Percentiles rank a stretch among this genome's conserved stretches.
Evolutionary conservation across 768 basidiomycete species (phyloP).

Genomic region (Tricholomella constricta): DNA sequence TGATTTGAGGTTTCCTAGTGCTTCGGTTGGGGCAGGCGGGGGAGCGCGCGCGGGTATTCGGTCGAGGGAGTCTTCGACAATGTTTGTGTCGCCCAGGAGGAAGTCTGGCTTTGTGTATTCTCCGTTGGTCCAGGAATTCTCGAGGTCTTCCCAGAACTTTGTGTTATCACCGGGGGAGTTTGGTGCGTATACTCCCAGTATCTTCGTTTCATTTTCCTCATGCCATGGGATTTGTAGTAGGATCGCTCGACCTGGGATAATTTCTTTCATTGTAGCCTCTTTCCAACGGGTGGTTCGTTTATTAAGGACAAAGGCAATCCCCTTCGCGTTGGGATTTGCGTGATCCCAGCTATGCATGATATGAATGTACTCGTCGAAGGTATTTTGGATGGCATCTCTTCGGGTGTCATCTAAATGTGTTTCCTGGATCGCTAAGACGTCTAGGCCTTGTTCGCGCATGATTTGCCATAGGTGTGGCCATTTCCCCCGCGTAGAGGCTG

Average conservation of each 20-base stretch:
- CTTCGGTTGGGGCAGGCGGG: background rate
- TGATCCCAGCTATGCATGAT: constrained; percentile 21
- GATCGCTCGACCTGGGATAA: constrained; percentile 26
- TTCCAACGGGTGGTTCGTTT: constrained; percentile 22
- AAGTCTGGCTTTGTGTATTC: constrained; percentile 25
- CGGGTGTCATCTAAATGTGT: constrained; percentile 27
- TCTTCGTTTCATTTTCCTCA: background rate
- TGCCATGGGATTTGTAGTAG: constrained; percentile 13
- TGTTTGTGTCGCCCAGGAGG: constrained; percentile 43
- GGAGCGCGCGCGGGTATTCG: constrained; percentile 28
- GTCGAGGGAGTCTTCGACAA: constrained; percentile 39
- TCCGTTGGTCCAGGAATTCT: fast-evolving
- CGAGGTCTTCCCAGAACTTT: background rate
- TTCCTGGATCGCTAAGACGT: constrained; percentile 31
- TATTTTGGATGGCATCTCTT: background rate
- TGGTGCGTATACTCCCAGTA: background rate
- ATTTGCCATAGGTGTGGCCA: constrained; percentile 29
- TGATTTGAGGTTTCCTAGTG: background rate
- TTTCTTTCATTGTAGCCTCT: constrained; percentile 1
- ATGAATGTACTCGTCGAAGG: constrained; percentile 11
- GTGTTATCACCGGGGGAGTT: background rate
- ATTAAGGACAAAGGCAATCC: constrained; percentile 37
- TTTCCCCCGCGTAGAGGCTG: constrained; percentile 13
- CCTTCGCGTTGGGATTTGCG: constrained; percentile 21
- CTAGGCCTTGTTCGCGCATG: constrained; percentile 25